A percentile compares a stretch with the other conserved stretches of the same genome.
phyloP scores from a whole-genome alignment of 2,329 filamentous ascomycete species.

The Mycocentrospora acerina region DNA sequence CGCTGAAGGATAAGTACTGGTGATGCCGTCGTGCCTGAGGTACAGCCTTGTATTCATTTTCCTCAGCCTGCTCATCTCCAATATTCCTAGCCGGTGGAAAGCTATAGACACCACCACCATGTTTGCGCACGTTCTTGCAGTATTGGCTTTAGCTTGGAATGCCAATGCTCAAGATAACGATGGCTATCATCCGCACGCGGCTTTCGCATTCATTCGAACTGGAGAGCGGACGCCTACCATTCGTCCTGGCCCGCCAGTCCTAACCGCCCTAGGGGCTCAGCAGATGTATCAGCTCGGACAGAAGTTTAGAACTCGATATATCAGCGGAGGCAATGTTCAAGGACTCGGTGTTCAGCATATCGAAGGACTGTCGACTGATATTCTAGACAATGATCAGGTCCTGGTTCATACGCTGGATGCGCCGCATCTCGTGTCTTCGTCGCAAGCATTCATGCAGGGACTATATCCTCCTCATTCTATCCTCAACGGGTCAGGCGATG shows the following conservation, averaged over 20 bases:
- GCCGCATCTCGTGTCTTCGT: constrained; percentile 53
- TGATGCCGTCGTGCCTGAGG: no score
- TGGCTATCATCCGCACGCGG: constrained; percentile 45
- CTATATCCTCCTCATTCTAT: constrained; percentile 56
- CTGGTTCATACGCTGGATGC: constrained; percentile 51
- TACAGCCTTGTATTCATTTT: no score
- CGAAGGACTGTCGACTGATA: constrained; percentile 47
- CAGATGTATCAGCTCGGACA: constrained; percentile 54
- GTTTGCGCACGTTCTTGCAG: constrained; percentile 25
- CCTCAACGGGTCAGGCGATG: constrained; percentile 25
- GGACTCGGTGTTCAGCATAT: constrained; percentile 30
- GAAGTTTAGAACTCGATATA: constrained; percentile 56
- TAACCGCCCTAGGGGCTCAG: constrained; percentile 59
- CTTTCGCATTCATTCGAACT: constrained; percentile 56
- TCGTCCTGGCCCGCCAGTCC: constrained; percentile 27
- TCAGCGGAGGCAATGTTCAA: constrained; percentile 24
- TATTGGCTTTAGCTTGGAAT: constrained; percentile 28
- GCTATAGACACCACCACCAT: constrained; percentile 16
- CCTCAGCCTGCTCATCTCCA: constrained; percentile 7
- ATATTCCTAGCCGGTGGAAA: no score
- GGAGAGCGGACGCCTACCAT: constrained; percentile 57
- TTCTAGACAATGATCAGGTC: constrained; percentile 50
- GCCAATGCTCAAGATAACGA: constrained; percentile 20
- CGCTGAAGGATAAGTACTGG: no score
- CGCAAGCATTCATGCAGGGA: constrained; percentile 63